These are phyloP conservation scores for Pyrenochaeta sp. DNA, from an alignment of 2,329 filamentous ascomycete genomes.

Conservation along the genomic window DNA sequence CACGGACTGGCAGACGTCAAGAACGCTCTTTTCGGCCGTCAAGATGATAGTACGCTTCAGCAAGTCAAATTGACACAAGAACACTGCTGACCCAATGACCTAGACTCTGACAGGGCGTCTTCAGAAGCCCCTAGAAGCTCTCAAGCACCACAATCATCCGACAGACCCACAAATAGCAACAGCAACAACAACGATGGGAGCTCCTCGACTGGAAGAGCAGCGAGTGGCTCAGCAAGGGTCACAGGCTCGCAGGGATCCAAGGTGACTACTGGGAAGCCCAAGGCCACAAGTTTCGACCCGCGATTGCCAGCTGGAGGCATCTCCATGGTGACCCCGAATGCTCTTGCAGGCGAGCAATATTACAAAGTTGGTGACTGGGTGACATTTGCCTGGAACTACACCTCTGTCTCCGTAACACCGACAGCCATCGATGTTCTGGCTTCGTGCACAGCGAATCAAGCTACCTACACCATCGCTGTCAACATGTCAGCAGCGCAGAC, in stretches of 20 bases:
- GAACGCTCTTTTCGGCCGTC: constrained; percentile 41
- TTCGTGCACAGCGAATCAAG: constrained; percentile 65
- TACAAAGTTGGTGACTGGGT: constrained; percentile 71
- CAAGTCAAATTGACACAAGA: not conserved
- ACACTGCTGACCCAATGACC: constrained; percentile 6
- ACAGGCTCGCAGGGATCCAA: constrained; percentile 26
- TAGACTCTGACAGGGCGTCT: constrained; percentile 17
- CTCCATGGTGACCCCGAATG: constrained; percentile 67
- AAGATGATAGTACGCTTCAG: constrained; percentile 36
- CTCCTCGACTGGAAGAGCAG: constrained; percentile 21
- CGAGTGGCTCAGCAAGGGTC: constrained; percentile 29
- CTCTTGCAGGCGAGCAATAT: constrained; percentile 61
- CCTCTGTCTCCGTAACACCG: constrained; percentile 67
- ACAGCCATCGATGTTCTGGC: constrained; percentile 69
- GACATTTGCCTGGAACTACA: constrained; percentile 76
- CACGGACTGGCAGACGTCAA: constrained; percentile 38
- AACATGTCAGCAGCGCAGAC: constrained; percentile 66
- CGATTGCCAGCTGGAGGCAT: constrained; percentile 67
- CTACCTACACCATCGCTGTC: constrained; percentile 68
- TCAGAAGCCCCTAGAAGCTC: constrained; percentile 24
- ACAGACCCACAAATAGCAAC: constrained; percentile 19
- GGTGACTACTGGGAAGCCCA: constrained; percentile 29
- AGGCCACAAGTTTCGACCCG: constrained; percentile 57
- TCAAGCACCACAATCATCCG: constrained; percentile 11
- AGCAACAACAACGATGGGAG: constrained; percentile 23